Base-by-base conservation (phyloP, 164 flowering plant species). In the Paratinospora sagittata region DNA sequence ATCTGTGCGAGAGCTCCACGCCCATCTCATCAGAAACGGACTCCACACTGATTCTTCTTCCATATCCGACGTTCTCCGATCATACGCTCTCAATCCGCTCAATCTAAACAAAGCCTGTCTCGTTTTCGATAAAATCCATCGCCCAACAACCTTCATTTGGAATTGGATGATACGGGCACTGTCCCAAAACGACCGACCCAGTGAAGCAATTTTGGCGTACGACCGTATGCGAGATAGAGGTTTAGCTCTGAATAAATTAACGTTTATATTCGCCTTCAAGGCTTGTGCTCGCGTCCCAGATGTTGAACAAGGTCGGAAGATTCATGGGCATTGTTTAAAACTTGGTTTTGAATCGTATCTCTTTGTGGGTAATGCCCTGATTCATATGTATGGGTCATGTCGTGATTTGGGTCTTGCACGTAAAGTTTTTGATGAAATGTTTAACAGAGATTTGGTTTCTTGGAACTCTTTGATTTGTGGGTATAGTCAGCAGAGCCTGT, bases 391-490 rank as follows among this genome's bases (percentile, higher is more conserved):
- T 63, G 82, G 80, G 0, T 71, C 43, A 7, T 83, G 84, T 67
- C 78, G 85, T 60, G 73, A 75, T 26, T 27, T 81, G 84, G 71
- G 63, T 27, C 65, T 30, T 66, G 86, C 86, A 23, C 78, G 74
- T 62, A 79, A 74, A 62, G 76, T 88, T 80, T 86, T 87, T 45
- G 90, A 88, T 60, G 81, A 55, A 75, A 87, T 85, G 87, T 3
- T 19, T 24, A 78, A 79, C 0, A 86, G 82, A 70, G 92, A 88
- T 76, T 73, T 85, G 74, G 89, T 88, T 52, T 84, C 92, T 16
- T 90, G 95, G 95, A 90, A 88, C 69, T 86, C 91, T 13, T 73
- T 90, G 84, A 85, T 90, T 64, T 84, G 92, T 80, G 93, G 86
- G 61, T 90, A 86, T 70, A 72, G 84, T 75, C 82, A 82, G 71